A percentile compares a stretch with the other conserved stretches of the same genome.
Evolutionary conservation across 176 grass and related monocot species (phyloP).

Genomic region (Oryza meridionalis): DNA sequence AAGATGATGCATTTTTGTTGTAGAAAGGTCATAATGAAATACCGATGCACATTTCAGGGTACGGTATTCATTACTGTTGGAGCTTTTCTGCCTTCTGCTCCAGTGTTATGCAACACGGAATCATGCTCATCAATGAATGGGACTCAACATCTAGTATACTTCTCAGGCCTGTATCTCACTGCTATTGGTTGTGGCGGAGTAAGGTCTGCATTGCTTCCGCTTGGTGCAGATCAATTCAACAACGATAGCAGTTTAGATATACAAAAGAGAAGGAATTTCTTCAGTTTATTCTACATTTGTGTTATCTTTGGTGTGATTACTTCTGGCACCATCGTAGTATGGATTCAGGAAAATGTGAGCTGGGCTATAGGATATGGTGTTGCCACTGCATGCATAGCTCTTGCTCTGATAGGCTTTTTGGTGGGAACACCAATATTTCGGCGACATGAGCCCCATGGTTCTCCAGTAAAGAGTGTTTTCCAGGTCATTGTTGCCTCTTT

Average conservation of each 20-base stretch:
- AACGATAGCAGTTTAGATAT: conserved; percentile 36
- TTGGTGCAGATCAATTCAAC: conserved; percentile 63
- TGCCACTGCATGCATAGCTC: conserved; percentile 44
- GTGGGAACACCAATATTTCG: conserved; percentile 49
- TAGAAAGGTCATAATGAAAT: conserved; percentile 21
- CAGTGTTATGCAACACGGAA: conserved; percentile 18
- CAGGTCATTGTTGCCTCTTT: conserved; percentile 57
- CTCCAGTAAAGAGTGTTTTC: conserved; percentile 55
- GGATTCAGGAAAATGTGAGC: conserved; percentile 68
- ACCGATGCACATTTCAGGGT: conserved; percentile 50
- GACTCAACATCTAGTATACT: conserved; percentile 53
- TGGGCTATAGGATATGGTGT: conserved; percentile 68
- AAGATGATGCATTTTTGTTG: not conserved
- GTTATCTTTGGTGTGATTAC: conserved; percentile 65
- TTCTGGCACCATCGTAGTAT: conserved; percentile 59
- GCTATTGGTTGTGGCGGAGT: conserved; percentile 63
- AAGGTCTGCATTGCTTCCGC: conserved; percentile 63
- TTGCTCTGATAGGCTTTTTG: conserved; percentile 52
- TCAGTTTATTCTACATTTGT: conserved; percentile 58
- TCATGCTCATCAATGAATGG: conserved; percentile 38
- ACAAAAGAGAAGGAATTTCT: conserved; percentile 56
- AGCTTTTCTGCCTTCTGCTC: conserved; percentile 42
- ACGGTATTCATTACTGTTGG: conserved; percentile 57
- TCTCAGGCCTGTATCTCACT: conserved; percentile 65
- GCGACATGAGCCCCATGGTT: conserved; percentile 40